These are phyloP conservation scores for Malus asiatica DNA, from an alignment of 306 rosid species.

Conservation along the genomic window DNA sequence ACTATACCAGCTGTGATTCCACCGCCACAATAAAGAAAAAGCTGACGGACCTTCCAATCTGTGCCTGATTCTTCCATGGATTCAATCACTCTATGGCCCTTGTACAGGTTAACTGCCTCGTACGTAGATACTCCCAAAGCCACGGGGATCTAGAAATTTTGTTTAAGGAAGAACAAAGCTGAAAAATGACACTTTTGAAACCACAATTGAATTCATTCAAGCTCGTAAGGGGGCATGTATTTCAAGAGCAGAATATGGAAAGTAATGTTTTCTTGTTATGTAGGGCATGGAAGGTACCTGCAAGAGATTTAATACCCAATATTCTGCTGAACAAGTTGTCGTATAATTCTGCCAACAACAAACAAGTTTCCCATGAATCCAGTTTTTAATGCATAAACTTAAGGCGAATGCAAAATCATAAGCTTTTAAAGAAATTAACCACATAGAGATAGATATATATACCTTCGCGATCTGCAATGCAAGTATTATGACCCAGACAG, in stretches of 20 bases:
- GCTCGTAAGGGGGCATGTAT: too few species aligned
- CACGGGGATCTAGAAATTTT: not conserved
- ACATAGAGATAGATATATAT: not conserved
- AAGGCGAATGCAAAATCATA: not conserved
- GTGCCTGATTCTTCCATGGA: constrained; percentile 42
- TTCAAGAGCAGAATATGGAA: not conserved
- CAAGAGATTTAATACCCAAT: constrained; percentile 48
- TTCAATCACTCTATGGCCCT: constrained; percentile 49
- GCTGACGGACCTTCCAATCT: constrained; percentile 30
- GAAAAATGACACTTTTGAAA: not conserved
- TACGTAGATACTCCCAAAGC: constrained; percentile 48
- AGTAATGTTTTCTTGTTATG: not conserved
- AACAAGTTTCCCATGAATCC: constrained; percentile 15
- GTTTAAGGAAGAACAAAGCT: not conserved
- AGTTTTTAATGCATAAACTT: not conserved
- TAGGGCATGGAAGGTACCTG: constrained; percentile 35
- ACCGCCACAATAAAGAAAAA: constrained; percentile 35
- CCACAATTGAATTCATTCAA: not conserved
- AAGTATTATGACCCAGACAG: constrained; percentile 73
- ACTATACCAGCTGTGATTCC: constrained; percentile 62
- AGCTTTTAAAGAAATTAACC: not conserved
- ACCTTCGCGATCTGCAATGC: constrained; percentile 67
- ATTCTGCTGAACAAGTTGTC: constrained; percentile 37
- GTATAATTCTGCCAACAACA: constrained; percentile 39
- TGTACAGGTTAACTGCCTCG: constrained; percentile 54